Percentiles rank a stretch among this genome's conserved stretches.
Evolutionary conservation across 495 filamentous ascomycete genomes (phyloP).

Genomic region (Aspergillus bertholletiae): DNA sequence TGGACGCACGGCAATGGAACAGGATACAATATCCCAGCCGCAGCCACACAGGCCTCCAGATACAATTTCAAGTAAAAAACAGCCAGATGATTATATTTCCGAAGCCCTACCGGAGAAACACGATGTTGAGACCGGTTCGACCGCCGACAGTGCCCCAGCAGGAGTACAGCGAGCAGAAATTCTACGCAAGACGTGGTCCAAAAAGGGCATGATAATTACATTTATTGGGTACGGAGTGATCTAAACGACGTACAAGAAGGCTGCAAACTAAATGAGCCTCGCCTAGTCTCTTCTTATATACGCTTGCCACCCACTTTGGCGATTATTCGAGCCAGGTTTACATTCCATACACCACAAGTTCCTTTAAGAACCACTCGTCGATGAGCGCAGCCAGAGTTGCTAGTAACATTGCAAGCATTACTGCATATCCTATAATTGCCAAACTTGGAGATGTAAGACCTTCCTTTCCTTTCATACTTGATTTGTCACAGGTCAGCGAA

Average conservation of each 20-base stretch:
- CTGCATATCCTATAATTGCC: constrained; percentile 23
- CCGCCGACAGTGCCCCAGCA: too few relatives aligned
- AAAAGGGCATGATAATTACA: too few relatives aligned
- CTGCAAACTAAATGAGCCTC: neutral
- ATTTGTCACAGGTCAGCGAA: neutral
- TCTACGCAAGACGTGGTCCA: too few relatives aligned
- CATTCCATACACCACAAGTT: constrained; percentile 17
- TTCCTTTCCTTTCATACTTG: too few relatives aligned
- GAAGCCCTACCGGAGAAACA: too few relatives aligned
- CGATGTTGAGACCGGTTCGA: too few relatives aligned
- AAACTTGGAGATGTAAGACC: constrained; percentile 24
- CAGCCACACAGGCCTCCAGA: too few relatives aligned
- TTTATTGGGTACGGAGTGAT: constrained; percentile 14
- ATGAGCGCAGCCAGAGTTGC: constrained; percentile 23
- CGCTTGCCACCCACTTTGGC: constrained; percentile 20
- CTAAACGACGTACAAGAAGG: neutral
- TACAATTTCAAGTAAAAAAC: too few relatives aligned
- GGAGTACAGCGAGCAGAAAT: too few relatives aligned
- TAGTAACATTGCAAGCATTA: constrained; percentile 21
- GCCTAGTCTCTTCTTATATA: constrained; percentile 18
- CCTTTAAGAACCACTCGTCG: constrained; percentile 23
- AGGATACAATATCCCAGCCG: too few relatives aligned
- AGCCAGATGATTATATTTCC: too few relatives aligned
- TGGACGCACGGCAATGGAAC: too few relatives aligned
- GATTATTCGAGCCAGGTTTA: constrained; percentile 24